phyloP scores from a whole-genome alignment of 768 basidiomycete species.

The Tulasnella sp. region DNA sequence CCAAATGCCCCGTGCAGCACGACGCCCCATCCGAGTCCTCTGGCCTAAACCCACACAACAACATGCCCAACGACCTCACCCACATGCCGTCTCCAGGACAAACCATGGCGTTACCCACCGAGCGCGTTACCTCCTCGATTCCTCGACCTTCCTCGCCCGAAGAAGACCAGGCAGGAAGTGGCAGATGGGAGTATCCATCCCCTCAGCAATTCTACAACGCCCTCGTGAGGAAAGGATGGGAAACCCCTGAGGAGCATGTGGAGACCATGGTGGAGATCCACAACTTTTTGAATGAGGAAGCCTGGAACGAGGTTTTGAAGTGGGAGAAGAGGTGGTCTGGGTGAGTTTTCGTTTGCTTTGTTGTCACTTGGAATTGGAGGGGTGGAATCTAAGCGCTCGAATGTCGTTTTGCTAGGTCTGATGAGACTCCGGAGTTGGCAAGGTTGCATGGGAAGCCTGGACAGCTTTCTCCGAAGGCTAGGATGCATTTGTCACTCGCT shows the following conservation, averaged over 20 bases:
- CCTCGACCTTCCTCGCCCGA: slow-evolving; percentile 49
- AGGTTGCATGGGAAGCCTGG: slow-evolving; percentile 88
- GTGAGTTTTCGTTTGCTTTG: slow-evolving; percentile 44
- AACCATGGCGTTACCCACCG: slow-evolving; percentile 57
- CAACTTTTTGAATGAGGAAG: slow-evolving; percentile 95
- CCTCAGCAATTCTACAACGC: slow-evolving; percentile 99
- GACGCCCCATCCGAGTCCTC: slow-evolving; percentile 24
- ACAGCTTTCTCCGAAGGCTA: slow-evolving; percentile 90
- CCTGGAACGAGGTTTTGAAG: slow-evolving; percentile 89
- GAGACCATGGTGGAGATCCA: slow-evolving; percentile 98
- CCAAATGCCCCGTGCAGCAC: slow-evolving; percentile 40
- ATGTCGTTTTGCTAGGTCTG: not conserved
- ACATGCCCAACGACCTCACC: slow-evolving; percentile 74
- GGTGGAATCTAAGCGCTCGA: not conserved
- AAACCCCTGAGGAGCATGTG: slow-evolving; percentile 92
- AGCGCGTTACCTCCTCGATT: slow-evolving; percentile 78
- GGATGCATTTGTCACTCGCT: slow-evolving; percentile 78
- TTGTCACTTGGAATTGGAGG: no score
- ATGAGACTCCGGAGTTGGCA: slow-evolving; percentile 51
- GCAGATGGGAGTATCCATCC: slow-evolving; percentile 90
- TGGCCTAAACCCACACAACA: slow-evolving; percentile 65
- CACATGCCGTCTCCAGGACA: slow-evolving; percentile 63
- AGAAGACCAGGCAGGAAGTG: slow-evolving; percentile 32
- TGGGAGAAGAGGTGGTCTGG: slow-evolving; percentile 73
- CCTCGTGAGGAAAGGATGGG: slow-evolving; percentile 92